A percentile compares a stretch with the other conserved stretches of the same genome.
Conservation (phyloP, 129 eudicot species). For the Gnaphalium uliginosum region DNA sequence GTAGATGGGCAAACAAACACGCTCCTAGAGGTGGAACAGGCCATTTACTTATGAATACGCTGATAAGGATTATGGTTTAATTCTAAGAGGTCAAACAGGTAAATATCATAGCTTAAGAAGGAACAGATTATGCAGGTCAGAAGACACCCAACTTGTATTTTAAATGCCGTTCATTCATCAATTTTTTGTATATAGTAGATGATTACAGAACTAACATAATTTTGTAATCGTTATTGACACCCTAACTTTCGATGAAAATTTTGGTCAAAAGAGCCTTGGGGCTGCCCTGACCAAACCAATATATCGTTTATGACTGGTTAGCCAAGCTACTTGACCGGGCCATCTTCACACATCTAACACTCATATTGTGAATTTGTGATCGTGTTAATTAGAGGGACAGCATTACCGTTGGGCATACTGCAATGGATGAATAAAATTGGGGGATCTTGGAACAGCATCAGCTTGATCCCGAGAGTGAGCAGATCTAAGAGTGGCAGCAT, state of each 20-base stretch:
- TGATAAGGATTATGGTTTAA: background rate
- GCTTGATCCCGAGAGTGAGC: slow-evolving; percentile 30
- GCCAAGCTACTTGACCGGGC: background rate
- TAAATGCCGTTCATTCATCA: background rate
- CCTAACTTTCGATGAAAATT: background rate
- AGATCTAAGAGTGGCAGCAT: slow-evolving; percentile 38
- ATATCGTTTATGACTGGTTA: background rate
- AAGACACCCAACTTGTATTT: background rate
- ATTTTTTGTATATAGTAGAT: background rate
- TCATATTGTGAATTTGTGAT: background rate
- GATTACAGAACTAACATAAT: background rate
- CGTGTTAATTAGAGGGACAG: background rate
- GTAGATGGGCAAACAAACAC: too few species aligned
- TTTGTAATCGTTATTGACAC: background rate
- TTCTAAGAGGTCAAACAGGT: background rate
- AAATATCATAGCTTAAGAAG: background rate
- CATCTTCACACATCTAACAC: background rate
- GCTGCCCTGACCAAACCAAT: background rate
- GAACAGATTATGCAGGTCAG: background rate
- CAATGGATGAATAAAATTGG: slow-evolving; percentile 39
- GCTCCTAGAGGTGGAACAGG: background rate
- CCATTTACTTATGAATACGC: background rate
- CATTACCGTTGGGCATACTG: slow-evolving; percentile 46
- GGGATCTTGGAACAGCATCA: slow-evolving; percentile 35
- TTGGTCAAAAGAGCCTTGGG: background rate